A percentile compares a stretch with the other conserved stretches of the same genome.
These are phyloP conservation scores for Trichoderma sp. DNA, from an alignment of 2,329 filamentous ascomycete genomes.

Conservation along the genomic window DNA sequence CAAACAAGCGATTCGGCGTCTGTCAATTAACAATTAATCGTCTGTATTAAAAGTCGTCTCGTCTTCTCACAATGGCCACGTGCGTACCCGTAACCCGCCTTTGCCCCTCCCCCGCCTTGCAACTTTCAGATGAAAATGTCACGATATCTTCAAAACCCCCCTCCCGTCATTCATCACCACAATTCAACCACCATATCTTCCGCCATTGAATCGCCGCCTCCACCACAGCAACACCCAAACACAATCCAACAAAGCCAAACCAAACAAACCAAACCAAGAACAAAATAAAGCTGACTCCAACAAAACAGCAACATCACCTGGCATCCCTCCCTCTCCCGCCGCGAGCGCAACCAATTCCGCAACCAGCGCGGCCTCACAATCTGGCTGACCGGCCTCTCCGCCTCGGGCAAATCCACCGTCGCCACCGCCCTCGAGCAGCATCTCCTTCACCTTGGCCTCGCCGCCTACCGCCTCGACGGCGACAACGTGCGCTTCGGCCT, in stretches of 20 bases:
- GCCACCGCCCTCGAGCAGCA: slow-evolving; percentile 96
- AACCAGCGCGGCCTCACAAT: slow-evolving; percentile 89
- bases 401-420: slow-evolving; percentile 95
- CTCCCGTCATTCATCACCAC: neutral
- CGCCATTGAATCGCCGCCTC: neutral
- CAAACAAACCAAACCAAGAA: neutral
- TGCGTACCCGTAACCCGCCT: slow-evolving; percentile 12
- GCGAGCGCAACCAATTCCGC: slow-evolving; percentile 70
- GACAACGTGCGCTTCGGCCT: slow-evolving; percentile 98
- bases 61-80: slow-evolving; percentile 23
- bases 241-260: neutral
- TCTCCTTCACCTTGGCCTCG: slow-evolving; percentile 77
- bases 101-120: neutral
- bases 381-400: slow-evolving; percentile 96
- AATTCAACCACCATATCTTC: neutral
- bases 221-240: neutral
- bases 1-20: neutral
- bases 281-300: slow-evolving; percentile 9
- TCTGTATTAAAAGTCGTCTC: no score
- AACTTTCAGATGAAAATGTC: neutral
- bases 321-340: slow-evolving; percentile 76
- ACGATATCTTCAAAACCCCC: neutral
- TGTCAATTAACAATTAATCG: neutral
- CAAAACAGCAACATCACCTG: slow-evolving; percentile 77
- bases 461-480: slow-evolving; percentile 91